Conservation (phyloP, 768 basidiomycete species). For the Leccinum imitatum region DNA sequence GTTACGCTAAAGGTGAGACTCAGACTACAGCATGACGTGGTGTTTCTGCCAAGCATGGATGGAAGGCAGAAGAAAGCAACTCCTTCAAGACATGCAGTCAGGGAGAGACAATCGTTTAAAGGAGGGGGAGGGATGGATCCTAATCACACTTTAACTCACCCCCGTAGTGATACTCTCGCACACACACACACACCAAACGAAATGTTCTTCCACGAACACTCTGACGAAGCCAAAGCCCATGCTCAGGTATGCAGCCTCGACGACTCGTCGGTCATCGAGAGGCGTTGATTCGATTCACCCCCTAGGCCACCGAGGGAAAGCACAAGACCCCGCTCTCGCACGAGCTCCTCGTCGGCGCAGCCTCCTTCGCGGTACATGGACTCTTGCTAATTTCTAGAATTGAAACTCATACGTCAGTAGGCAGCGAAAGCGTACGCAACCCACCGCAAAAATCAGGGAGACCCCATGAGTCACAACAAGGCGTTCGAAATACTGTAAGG, state of each 20-base stretch:
- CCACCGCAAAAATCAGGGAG: conserved; percentile 19
- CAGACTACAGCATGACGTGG: no score
- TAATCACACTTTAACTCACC: not conserved
- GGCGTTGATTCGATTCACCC: not conserved
- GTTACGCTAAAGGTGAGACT: no score
- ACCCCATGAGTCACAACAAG: conserved; percentile 24
- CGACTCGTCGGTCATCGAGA: not conserved
- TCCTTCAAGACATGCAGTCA: not conserved
- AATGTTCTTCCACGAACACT: conserved; percentile 28
- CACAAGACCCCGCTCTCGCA: conserved; percentile 27
- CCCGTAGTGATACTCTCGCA: not conserved
- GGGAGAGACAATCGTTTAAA: not conserved
- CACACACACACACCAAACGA: not conserved
- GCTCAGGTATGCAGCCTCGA: conserved; percentile 4
- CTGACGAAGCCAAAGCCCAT: conserved; percentile 26
- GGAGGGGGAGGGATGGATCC: not conserved
- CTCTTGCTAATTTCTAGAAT: not conserved
- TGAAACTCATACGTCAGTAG: conserved; percentile 6
- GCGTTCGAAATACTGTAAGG: conserved; percentile 23
- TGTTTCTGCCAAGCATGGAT: no score
- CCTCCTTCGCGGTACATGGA: conserved; percentile 25
- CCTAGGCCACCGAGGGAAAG: conserved; percentile 15
- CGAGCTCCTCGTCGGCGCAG: conserved; percentile 29
- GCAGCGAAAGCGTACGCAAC: conserved; percentile 32
- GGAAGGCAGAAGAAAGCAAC: no score